Evolutionary conservation across 2,329 filamentous ascomycete genomes (phyloP).

Genomic region (Fusarium sp.): DNA sequence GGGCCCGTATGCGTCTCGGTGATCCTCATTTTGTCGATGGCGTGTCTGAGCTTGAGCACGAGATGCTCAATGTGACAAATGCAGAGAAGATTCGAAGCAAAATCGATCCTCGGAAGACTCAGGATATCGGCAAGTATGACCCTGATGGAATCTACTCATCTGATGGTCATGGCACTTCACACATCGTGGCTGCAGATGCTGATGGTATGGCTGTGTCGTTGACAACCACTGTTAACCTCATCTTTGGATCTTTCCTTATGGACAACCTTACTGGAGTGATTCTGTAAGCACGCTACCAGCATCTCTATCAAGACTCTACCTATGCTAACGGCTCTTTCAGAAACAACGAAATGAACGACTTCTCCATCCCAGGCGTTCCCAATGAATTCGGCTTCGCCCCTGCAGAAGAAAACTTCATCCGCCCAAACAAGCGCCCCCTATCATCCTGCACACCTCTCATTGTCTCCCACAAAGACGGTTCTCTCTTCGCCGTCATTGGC

Average conservation of each 20-base stretch:
- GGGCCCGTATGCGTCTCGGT: conserved; percentile 80
- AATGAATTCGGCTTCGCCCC: conserved; percentile 92
- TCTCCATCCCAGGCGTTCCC: conserved; percentile 81
- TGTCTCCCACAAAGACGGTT: conserved; percentile 72
- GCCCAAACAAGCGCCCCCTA: conserved; percentile 83
- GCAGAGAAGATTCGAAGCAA: conserved; percentile 71
- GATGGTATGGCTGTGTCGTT: conserved; percentile 82
- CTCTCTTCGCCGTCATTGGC: conserved; percentile 77
- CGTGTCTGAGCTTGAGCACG: conserved; percentile 72
- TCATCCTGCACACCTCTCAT: conserved; percentile 87
- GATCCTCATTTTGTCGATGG: conserved; percentile 81
- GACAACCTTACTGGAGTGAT: conserved; percentile 87
- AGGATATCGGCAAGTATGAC: conserved; percentile 80
- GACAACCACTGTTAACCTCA: conserved; percentile 88
- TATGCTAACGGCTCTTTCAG: conserved; percentile 34
- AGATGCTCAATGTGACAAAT: conserved; percentile 74
- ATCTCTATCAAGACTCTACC: rapidly evolving
- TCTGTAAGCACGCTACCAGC: conserved; percentile 64
- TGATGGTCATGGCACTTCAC: conserved; percentile 80
- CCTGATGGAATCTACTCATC: conserved; percentile 74
- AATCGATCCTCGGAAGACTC: conserved; percentile 80
- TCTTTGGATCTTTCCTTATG: conserved; percentile 85
- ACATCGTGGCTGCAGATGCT: conserved; percentile 78
- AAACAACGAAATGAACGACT: conserved; percentile 81
- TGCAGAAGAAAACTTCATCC: conserved; percentile 83